Evolutionary conservation across 495 filamentous ascomycete species (phyloP), one percentile per base, ranked within the genome.

Genomic region (Cryomyces minteri): DNA sequence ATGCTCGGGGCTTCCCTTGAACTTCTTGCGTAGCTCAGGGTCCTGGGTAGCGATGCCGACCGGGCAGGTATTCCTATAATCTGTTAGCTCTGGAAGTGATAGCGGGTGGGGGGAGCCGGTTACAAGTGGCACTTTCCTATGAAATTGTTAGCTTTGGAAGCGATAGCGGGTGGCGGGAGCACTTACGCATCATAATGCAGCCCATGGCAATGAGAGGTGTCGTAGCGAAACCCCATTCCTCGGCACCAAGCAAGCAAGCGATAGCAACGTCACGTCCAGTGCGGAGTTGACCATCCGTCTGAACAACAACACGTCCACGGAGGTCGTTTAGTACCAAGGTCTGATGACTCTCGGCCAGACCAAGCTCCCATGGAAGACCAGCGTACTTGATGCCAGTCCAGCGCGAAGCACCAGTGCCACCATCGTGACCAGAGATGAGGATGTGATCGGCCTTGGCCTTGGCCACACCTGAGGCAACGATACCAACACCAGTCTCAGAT

Each of bases 341-440:
- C 64, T 99, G 90, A 61, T 99, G 90, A 31, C 90, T 99, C 64
- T 99, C 90, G 0, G 90, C 90, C 45, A 99, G 79, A 74, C 90
- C 90, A 54, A 99, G 62, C 62, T 99, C 90, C 90, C 90, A 99
- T 7, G 90, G 92, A 37, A 96, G 76, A 68, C 90, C 90, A 50
- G 92, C 90, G 62, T 96, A 96, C 66, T 96, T 96, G 76, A 99
- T 99, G 67, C 90, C 90, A 59, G 90, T 99, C 90, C 90, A 99
- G 55, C 90, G 72, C 37, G 90, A 96, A 48, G 90, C 90, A 70
- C 90, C 90, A 54, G 90, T 99, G 55, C 90, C 90, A 68, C 90
- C 90, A 61, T 98, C 90, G 54, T 98, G 90, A 46, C 90, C 92
- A 33, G 92, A 96, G 54, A 98, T 98, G 52, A 98, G 65, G 57